A percentile compares a stretch with the other conserved stretches of the same genome.
Conservation (phyloP, 1,284 basidiomycete genomes). For the Leccinum angustisporum region DNA sequence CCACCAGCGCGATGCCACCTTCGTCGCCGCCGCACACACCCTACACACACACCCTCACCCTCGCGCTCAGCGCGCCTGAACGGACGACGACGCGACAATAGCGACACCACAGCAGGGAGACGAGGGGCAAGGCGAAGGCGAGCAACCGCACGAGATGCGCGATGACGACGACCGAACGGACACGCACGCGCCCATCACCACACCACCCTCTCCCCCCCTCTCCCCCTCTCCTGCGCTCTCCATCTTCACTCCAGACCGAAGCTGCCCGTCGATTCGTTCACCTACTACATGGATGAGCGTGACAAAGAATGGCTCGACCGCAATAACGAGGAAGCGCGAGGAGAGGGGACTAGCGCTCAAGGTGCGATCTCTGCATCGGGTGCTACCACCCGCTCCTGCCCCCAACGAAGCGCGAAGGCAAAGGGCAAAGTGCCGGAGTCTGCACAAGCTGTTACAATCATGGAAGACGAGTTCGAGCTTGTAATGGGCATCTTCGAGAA, state of each 20-base stretch:
- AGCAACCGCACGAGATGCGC: too few species aligned
- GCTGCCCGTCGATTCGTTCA: conserved; percentile 60
- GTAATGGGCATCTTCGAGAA: conserved; percentile 96
- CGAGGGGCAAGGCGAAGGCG: too few species aligned
- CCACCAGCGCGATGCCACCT: too few species aligned
- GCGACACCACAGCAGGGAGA: too few species aligned
- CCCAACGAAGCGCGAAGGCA: conserved; percentile 66
- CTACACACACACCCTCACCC: too few species aligned
- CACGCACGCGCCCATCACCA: too few species aligned
- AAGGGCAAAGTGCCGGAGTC: conserved; percentile 78
- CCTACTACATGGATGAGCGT: conserved; percentile 95
- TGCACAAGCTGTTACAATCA: conserved; percentile 60
- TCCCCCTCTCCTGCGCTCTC: too few species aligned
- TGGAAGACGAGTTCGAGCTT: conserved; percentile 92
- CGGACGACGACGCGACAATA: too few species aligned
- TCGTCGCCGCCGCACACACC: too few species aligned
- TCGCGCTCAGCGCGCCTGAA: too few species aligned
- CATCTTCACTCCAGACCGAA: conserved; percentile 44
- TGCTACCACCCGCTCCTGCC: conserved; percentile 50
- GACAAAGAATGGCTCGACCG: conserved; percentile 93
- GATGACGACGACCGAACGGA: too few species aligned
- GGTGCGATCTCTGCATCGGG: conserved; percentile 56
- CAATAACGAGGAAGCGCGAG: conserved; percentile 87
- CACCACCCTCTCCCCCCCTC: too few species aligned
- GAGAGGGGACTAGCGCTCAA: conserved; percentile 79